Base-by-base conservation (phyloP, 257 asterid genomes). In the Plantago major region DNA sequence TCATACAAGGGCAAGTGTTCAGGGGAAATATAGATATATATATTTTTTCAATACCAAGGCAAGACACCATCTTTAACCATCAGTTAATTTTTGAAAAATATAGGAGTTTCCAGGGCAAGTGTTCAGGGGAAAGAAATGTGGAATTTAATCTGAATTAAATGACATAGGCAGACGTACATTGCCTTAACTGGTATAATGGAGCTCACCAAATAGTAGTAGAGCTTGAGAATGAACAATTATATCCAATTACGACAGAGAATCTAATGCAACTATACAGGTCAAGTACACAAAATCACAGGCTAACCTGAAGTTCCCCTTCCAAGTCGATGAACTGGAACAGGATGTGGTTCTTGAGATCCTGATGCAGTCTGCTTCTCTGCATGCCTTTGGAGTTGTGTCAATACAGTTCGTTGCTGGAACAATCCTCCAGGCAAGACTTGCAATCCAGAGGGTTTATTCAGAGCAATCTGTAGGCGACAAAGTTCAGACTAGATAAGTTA, bases 231-330 rank as follows among this genome's bases (percentile, higher is more conserved):
- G 40, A 71, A 42, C 28, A 46, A 46, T 12, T 64, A 33, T 60
- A 26, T 46, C 30, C 16, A 1, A 37, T 11, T 19, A 13, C 46
- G 44, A 18, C 64, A 63, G 22, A 66, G 43, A 70, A 55, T 51
- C 17, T 67, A 71, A 47, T 42, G 59, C 38, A 58, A 54, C 12
- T 40, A 59, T 51, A 48, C 58, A n/a, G 67, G 45, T 64, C 50
- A 64, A 66, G 46, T 63, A 54, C 38, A 33, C 38, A 42, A 0
- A 22, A 2, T 2, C 26, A 4, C 40, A 4, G 61, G 65, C 84
- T 73, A 68, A 88, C 97, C 98, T 46, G 99, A 92, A 60, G 99
- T 92, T 56, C 97, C 97, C 76, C 99, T 84, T 67, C 99, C 99
- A 65, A 92, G 95, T 46, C 97, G 94, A 74, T 92, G 99, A 74